Evolutionary conservation across 148 eudicot species (phyloP).

Genomic region (Bassia scoparia): DNA sequence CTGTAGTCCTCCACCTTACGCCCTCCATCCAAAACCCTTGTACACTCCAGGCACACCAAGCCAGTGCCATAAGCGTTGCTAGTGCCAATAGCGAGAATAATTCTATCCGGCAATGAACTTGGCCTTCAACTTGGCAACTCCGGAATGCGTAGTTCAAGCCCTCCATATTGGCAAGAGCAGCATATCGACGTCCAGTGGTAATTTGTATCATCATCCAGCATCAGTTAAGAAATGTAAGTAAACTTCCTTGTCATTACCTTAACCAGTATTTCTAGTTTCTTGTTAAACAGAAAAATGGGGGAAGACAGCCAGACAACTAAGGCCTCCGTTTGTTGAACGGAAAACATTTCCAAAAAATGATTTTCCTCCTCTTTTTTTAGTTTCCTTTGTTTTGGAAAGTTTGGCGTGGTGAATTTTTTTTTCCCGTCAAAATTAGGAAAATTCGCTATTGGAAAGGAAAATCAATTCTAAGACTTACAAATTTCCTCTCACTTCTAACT

Average conservation of each 20-base stretch:
- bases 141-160: conserved; percentile 89
- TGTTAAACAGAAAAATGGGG: no score
- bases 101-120: conserved; percentile 90
- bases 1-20: conserved; percentile 81
- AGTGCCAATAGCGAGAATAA: conserved; percentile 93
- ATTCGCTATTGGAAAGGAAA: no score
- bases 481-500: no score
- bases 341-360: no score
- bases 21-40: conserved; percentile 64
- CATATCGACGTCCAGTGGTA: conserved; percentile 88
- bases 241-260: background rate
- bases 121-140: conserved; percentile 89
- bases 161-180: conserved; percentile 91
- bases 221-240: background rate
- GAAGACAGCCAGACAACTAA: no score
- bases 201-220: conserved; percentile 86
- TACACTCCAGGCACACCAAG: conserved; percentile 88
- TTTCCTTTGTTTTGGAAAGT: no score
- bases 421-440: no score
- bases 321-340: no score
- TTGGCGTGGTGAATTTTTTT: no score
- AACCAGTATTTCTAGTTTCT: no score
- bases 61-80: conserved; percentile 93
- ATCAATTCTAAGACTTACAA: no score
- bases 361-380: no score